phyloP scores from a whole-genome alignment of 208 protist genomes.

The Naegleria fowleri region DNA sequence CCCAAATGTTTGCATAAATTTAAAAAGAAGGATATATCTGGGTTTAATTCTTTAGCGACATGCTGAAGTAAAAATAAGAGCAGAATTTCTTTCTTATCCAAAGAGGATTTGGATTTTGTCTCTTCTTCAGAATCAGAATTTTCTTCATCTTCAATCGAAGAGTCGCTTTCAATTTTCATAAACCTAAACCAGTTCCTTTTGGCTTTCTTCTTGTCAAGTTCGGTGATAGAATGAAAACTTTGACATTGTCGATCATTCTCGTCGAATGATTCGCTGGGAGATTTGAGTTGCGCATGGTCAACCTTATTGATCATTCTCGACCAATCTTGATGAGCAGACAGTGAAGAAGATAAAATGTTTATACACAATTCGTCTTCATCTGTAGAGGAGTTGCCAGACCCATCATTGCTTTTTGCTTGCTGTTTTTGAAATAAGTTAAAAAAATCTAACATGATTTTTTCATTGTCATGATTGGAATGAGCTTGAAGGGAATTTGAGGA shows the following conservation, averaged over 20 bases:
- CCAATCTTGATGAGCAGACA: not conserved
- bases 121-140: not conserved
- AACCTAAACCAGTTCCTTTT: not conserved
- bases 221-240: not conserved
- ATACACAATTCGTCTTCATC: not conserved
- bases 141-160: not conserved
- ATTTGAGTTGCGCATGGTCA: not conserved
- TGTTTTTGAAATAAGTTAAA: not conserved
- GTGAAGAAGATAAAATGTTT: not conserved
- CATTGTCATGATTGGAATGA: not conserved
- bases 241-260: not conserved
- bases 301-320: not conserved
- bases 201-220: not conserved
- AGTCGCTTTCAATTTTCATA: not conserved
- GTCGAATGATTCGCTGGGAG: no score
- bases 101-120: not conserved
- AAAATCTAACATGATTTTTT: not conserved
- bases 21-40: not conserved
- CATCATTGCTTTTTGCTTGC: not conserved
- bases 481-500: not conserved
- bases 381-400: not conserved
- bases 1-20: not conserved
- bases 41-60: not conserved
- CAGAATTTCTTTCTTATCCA: not conserved
- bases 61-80: conserved; percentile 2